Percentiles rank a stretch among this genome's conserved stretches.
These are phyloP conservation scores for Populus hybrid DNA, from an alignment of 441 rosid genomes.

Conservation along the genomic window DNA sequence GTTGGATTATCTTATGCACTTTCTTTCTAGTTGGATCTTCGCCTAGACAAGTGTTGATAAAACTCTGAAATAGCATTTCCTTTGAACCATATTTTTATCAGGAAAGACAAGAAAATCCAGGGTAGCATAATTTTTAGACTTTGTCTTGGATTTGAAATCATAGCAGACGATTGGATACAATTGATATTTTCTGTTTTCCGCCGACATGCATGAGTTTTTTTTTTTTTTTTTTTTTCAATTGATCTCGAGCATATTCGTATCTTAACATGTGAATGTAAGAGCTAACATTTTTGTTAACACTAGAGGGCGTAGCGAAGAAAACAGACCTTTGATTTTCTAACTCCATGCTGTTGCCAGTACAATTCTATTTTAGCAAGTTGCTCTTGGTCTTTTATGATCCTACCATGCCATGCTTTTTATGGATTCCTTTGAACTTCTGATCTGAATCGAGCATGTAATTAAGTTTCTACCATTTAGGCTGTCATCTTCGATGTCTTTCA, in stretches of 20 bases:
- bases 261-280: neutral
- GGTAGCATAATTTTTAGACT: slow-evolving; percentile 5
- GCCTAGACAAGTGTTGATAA: neutral
- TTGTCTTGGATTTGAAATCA: neutral
- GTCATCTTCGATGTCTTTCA: slow-evolving; percentile 14
- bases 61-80: neutral
- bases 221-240: neutral
- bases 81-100: neutral
- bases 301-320: neutral
- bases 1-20: slow-evolving; percentile 16
- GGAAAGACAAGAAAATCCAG: neutral
- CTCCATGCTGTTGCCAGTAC: neutral
- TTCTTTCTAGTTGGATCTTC: neutral
- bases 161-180: neutral
- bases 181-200: neutral
- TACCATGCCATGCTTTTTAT: neutral
- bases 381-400: neutral
- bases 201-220: neutral
- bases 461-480: neutral
- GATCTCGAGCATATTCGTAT: neutral
- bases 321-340: neutral
- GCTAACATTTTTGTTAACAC: neutral
- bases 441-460: neutral
- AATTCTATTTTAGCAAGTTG: slow-evolving; percentile 3
- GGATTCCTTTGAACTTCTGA: slow-evolving; percentile 12